Base-by-base conservation (phyloP, 2,329 filamentous ascomycete genomes). In the Pseudocercospora crystallina region DNA sequence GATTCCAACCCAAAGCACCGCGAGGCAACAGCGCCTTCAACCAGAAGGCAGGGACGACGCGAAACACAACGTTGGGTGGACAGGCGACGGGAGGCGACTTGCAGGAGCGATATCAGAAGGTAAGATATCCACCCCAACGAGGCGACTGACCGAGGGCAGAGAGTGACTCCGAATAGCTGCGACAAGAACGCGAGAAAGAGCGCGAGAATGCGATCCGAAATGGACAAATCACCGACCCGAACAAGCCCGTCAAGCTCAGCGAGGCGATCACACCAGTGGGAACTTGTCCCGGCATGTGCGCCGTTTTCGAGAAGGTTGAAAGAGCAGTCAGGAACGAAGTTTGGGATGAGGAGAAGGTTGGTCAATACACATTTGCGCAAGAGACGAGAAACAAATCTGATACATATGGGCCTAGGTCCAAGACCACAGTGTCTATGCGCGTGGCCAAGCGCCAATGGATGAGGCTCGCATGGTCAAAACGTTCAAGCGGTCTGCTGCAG, bases 231-330 rank as follows among this genome's bases (percentile, higher is more conserved):
- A 75, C 76, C 32, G 79, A 85, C 61, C 82, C 82, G 5, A 77
- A 82, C 51, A 80, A 80, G 60, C 80, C 80, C n/a, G 81, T 79
- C 46, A 75, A 73, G 17, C 70, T 85, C 51, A 75, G 76, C 29
- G 76, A 84, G 54, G 81, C 82, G 26, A 83, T 85, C 60, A 83
- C 80, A 14, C 76, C 80, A 0, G 76, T 82, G 5, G 83, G 82
- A 43, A 81, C 77, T 43, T 85, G 83, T 66, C 76, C 75, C 34
- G 78, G 80, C 57, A 85, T 85, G 81, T 86, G 83, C 62, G 79
- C 83, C 2, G 80, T 84, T 56, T 83, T 75, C 51, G 83, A 86
- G 69, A 70, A 82, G 37, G 77, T 84, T 37, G 77, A 83, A 58
- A 76, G 83, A 34, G 81, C 84, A 42, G 76, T 80, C 38, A 79